Conservation (phyloP, 2,329 filamentous ascomycete species). For the Elsinoe fawcettii region DNA sequence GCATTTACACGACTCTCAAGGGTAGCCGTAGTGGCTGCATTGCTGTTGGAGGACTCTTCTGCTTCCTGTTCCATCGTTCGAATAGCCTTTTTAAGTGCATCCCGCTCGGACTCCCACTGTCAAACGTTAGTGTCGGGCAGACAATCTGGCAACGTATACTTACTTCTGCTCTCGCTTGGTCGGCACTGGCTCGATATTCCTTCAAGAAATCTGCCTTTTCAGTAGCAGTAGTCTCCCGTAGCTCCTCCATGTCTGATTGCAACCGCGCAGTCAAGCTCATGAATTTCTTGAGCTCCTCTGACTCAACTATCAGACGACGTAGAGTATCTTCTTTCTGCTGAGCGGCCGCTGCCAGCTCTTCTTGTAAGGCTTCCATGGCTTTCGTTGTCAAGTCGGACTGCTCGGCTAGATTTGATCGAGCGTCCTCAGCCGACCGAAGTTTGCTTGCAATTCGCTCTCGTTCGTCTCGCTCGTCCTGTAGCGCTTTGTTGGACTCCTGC, state of each 20-base stretch:
- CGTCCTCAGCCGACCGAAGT: not conserved
- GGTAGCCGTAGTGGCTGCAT: not conserved
- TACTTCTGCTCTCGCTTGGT: constrained; percentile 3
- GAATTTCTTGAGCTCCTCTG: not conserved
- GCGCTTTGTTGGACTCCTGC: not conserved
- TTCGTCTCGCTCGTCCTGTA: not conserved
- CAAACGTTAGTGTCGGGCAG: not conserved
- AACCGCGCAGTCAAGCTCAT: constrained; percentile 13
- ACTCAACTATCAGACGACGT: not conserved
- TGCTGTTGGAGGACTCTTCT: not conserved
- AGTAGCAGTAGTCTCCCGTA: not conserved
- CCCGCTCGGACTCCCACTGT: not conserved
- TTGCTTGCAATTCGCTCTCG: not conserved
- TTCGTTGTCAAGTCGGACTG: not conserved
- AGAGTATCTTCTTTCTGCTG: not conserved
- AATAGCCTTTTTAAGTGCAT: not conserved
- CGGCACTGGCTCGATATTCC: constrained; percentile 2
- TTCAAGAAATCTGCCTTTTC: constrained; percentile 10
- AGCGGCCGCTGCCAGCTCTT: not conserved
- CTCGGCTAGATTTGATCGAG: not conserved
- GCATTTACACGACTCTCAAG: not conserved
- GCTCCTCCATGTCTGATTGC: constrained; percentile 13
- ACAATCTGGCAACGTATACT: not conserved
- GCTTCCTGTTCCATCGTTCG: not conserved
- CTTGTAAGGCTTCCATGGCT: not conserved